Conservation (phyloP, 2,329 filamentous ascomycete genomes). For the Colletotrichum sp. region DNA sequence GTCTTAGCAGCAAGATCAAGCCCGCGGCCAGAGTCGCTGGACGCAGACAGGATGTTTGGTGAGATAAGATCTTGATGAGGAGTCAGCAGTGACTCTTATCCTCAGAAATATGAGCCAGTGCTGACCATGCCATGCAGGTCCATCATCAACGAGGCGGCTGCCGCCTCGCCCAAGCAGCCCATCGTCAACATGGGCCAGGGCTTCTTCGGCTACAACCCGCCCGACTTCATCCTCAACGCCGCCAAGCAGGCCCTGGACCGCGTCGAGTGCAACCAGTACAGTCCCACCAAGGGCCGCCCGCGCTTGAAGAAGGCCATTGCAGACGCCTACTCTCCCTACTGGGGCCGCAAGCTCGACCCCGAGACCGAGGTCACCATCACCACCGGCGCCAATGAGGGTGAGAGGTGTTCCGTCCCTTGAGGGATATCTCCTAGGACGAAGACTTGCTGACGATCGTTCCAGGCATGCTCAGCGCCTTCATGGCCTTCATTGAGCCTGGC, state of each 20-base stretch:
- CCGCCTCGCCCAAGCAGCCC: constrained; percentile 65
- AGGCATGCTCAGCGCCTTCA: constrained; percentile 97
- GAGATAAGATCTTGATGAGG: constrained; percentile 19
- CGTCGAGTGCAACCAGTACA: constrained; percentile 99
- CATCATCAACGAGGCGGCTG: constrained; percentile 70
- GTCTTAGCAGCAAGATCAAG: constrained; percentile 49
- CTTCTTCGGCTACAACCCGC: constrained; percentile 94
- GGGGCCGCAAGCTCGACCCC: constrained; percentile 81
- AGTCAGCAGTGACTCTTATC: background rate
- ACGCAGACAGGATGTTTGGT: constrained; percentile 59
- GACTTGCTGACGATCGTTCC: too few species aligned
- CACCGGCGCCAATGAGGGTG: constrained; percentile 83
- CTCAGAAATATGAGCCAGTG: background rate
- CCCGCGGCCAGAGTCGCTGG: constrained; percentile 55
- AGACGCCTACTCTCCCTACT: constrained; percentile 88
- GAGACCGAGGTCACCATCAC: constrained; percentile 95
- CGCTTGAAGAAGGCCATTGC: constrained; percentile 92
- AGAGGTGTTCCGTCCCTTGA: constrained; percentile 27
- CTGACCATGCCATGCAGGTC: constrained; percentile 46
- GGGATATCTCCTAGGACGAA: too few species aligned
- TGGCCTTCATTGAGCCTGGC: constrained; percentile 93
- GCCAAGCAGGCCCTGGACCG: constrained; percentile 87
- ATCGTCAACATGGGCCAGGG: constrained; percentile 71
- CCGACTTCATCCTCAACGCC: constrained; percentile 86
- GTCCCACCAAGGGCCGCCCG: constrained; percentile 90